Base-by-base conservation (phyloP, 495 filamentous ascomycete species). In the Xylaria scruposa region DNA sequence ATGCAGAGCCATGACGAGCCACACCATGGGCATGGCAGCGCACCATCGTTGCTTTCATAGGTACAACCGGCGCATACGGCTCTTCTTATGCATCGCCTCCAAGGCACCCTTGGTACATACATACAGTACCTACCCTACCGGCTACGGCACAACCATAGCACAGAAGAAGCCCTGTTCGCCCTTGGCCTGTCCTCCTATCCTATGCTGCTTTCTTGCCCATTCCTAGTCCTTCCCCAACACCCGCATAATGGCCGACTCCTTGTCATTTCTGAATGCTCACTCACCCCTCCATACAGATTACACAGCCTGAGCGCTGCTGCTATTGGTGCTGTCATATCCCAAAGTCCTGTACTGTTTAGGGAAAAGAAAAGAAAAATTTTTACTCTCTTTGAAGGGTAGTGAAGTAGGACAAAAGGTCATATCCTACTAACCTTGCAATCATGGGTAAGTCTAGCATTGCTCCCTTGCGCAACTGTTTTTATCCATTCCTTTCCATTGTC, bases 201-300 rank as follows among this genome's bases (percentile, higher is more conserved):
- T 60, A 44, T 64, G 21, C 60, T 47, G 40, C 42, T 46, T 44
- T 54, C 36, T 44, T 21, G n/a, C 49, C 54, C 56, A 69, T 47
- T 61, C 54, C 67, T 26, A 54, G 24, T 61, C 51, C 62, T 36
- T 60, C 47, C 70, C 62, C 49, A 60, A 66, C 54, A 66, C 70
- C 51, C 44, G 70, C 70, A 71, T 66, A 66, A 71, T 56, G 51
- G 33, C 70, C 40, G 46, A 10, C 70, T 71, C 61, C 62, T 67
- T 67, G 70, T 71, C 70, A 71, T 67, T 71, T 71, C 61, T 71
- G 62, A 71, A 71, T 54, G 61, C 62, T 71, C 62, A 67, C 70
- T 71, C 70, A 71, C 70, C 70, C 68, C 70, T 71, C 70, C 61
- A 42, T 64, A 65, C 62, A 71, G 70, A 71, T 71, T 67, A 71